Base-by-base conservation (phyloP, 176 grass and related monocot species). In the Oryza glaberrima region DNA sequence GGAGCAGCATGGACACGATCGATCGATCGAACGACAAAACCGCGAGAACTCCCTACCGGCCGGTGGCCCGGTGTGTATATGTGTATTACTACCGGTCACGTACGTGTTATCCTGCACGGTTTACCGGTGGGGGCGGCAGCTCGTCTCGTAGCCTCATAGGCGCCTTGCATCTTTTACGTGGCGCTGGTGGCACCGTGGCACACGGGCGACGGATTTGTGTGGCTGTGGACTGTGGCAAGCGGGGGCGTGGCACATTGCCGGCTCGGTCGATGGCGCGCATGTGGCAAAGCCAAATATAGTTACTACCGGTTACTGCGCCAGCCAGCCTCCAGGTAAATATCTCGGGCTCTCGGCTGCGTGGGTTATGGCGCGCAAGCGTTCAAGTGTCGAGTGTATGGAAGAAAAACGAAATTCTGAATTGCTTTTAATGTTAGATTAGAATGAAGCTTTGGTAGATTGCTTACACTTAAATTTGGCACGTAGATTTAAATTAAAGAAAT, bases 111-210 rank as follows among this genome's bases (percentile, higher is more conserved):
- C 77, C 46, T 20, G 63, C 47, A 49, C 54, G 54, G 45, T 26
- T 45, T 8, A 48, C 77, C 43, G 63, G 14, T n/a, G 2, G 6
- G 41, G 12, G 40, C 58, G 41, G 16, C 15, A 56, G 16, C 51
- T 20, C 4, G 51, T 54, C 28, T 28, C 28, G 28, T 28, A 28
- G 28, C 28, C 5, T 17, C 51, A 6, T 52, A 56, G 16, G 16
- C 17, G 15, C 69, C 83, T 64, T 85, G 77, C 65, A 80, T 84
- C 69, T 78, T 93, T 86, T 94, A 88, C 83, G 90, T 94, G 92
- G 88, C 77, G 35, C 9, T 49, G 47, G 10, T 56, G 56, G 13
- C 38, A 69, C 46, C 20, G 10, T 56, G 47, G 13, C 38, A 75
- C 46, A 7, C 6, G 38, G 38, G 34, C 26, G 32, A 13, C 67